A percentile compares a stretch with the other conserved stretches of the same genome.
Evolutionary conservation across 805 yeast species (phyloP).

Genomic region (Ogataea saltuana): DNA sequence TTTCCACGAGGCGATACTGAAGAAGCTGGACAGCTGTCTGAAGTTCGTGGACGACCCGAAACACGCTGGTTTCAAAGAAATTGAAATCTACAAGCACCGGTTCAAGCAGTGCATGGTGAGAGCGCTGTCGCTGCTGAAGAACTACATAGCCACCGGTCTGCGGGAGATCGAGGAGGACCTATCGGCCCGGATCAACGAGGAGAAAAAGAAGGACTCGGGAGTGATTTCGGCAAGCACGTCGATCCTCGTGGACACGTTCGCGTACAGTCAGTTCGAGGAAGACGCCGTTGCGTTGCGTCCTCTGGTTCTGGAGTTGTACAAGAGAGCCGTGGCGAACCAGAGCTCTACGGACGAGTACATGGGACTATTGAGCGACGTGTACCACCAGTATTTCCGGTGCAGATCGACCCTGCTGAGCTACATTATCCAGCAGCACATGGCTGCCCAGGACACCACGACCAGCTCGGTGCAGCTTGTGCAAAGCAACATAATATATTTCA

Average conservation of each 20-base stretch:
- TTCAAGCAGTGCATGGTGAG: constrained; percentile 84
- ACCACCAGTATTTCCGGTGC: constrained; percentile 58
- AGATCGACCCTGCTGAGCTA: constrained; percentile 52
- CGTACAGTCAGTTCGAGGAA: constrained; percentile 62
- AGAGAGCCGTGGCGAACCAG: constrained; percentile 22
- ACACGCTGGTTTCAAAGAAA: constrained; percentile 59
- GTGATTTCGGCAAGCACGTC: constrained; percentile 26
- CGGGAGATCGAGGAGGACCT: constrained; percentile 35
- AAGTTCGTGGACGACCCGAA: constrained; percentile 54
- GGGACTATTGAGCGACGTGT: constrained; percentile 68
- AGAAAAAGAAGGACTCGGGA: constrained; percentile 18
- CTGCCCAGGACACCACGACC: constrained; percentile 26
- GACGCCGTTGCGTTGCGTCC: constrained; percentile 24
- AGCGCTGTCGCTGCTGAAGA: constrained; percentile 71
- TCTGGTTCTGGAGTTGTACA: constrained; percentile 31
- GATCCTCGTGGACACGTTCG: constrained; percentile 59
- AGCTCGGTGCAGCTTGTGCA: constrained; percentile 62
- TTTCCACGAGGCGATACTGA: constrained; percentile 52
- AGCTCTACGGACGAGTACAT: constrained; percentile 46
- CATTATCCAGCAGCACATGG: constrained; percentile 32
- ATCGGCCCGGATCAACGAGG: constrained; percentile 22
- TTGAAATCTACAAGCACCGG: constrained; percentile 65
- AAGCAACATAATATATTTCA: constrained; percentile 58
- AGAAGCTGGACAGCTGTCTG: constrained; percentile 65
- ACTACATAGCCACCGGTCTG: constrained; percentile 54